These are phyloP conservation scores for Tolypocladium endophyticum DNA, from an alignment of 2,329 filamentous ascomycete species.

Conservation along the genomic window DNA sequence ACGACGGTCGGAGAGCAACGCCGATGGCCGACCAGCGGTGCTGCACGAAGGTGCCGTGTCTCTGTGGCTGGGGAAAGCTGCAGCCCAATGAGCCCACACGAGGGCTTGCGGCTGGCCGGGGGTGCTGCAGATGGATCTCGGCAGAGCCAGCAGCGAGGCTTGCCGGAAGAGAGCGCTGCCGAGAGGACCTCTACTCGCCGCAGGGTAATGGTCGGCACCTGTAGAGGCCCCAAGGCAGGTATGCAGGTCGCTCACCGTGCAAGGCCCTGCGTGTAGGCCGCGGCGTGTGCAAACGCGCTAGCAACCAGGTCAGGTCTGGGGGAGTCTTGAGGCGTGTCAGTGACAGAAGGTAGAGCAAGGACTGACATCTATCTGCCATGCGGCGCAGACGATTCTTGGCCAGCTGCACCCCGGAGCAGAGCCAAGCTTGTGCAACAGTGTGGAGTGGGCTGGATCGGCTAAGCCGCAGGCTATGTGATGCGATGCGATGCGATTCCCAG, in stretches of 20 bases:
- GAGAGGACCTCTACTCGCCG: not conserved
- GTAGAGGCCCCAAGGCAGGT: not conserved
- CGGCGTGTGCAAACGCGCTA: not conserved
- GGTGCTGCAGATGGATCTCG: not conserved
- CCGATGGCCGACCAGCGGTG: not conserved
- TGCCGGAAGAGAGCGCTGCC: not conserved
- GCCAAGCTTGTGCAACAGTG: not conserved
- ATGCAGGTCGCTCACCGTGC: not conserved
- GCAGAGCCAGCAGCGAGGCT: not conserved
- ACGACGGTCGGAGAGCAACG: not conserved
- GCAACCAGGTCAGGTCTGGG: not conserved
- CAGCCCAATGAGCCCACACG: not conserved
- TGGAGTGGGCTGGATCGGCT: not conserved
- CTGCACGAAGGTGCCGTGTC: not conserved
- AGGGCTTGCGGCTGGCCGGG: not conserved
- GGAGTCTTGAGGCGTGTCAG: not conserved
- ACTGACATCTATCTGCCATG: not conserved
- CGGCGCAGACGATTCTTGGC: not conserved
- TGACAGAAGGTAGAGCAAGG: not conserved
- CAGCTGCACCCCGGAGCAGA: not conserved
- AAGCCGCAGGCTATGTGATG: not conserved
- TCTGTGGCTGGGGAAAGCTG: not conserved
- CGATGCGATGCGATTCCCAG: not conserved
- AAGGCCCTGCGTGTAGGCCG: not conserved
- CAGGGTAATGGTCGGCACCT: not conserved